Conservation (phyloP, 345 rosid species). For the Aurinia saxatilis region DNA sequence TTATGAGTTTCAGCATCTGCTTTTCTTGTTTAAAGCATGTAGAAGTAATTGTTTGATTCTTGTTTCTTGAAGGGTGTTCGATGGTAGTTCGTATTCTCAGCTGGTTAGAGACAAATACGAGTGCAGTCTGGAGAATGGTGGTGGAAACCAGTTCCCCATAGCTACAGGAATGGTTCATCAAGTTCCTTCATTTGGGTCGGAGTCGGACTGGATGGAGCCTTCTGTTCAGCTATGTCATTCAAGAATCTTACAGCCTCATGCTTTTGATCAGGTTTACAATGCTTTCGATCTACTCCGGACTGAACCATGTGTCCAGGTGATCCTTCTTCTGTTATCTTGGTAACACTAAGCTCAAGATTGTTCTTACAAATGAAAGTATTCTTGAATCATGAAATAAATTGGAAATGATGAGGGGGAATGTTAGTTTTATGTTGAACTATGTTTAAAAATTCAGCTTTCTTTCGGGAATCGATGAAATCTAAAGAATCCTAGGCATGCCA, state of each 20-base stretch:
- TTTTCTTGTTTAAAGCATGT: background rate
- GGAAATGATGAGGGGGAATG: too few relatives aligned
- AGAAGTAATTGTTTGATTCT: background rate
- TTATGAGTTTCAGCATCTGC: background rate
- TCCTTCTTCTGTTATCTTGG: background rate
- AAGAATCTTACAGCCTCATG: slow-evolving; percentile 45
- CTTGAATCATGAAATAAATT: background rate
- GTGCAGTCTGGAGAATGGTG: slow-evolving; percentile 32
- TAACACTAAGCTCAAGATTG: background rate
- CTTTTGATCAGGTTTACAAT: slow-evolving; percentile 46
- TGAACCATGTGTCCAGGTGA: slow-evolving; percentile 79
- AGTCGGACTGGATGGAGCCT: slow-evolving; percentile 75
- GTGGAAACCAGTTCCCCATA: slow-evolving; percentile 24
- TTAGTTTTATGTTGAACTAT: background rate
- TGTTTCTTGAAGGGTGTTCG: slow-evolving; percentile 51
- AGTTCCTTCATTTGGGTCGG: slow-evolving; percentile 46
- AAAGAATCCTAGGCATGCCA: background rate
- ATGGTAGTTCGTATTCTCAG: slow-evolving; percentile 33
- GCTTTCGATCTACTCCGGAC: slow-evolving; percentile 71
- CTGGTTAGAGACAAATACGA: slow-evolving; percentile 47
- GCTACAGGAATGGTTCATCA: slow-evolving; percentile 27
- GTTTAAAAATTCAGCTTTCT: too few relatives aligned
- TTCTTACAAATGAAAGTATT: background rate
- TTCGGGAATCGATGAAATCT: background rate
- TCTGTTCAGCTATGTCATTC: slow-evolving; percentile 40